Evolutionary conservation across 2,329 filamentous ascomycete genomes (phyloP), one percentile per base, ranked within the genome.

Genomic region (Colletotrichum theobromicola): DNA sequence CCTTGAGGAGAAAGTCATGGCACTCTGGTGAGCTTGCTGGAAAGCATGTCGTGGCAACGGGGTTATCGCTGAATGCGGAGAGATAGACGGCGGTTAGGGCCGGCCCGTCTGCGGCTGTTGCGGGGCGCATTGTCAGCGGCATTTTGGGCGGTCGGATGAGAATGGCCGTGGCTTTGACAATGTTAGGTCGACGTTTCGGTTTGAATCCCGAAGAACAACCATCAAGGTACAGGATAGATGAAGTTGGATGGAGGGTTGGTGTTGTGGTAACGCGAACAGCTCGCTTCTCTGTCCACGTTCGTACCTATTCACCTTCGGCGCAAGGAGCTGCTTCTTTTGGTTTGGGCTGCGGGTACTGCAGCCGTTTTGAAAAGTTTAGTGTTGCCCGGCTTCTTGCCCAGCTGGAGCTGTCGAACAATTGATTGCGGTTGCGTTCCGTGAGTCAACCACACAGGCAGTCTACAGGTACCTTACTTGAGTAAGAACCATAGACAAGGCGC

Each of bases 41-140:
- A 37, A 87, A 88, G 42, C 85, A 83, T 21, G 82, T 77, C 7
- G 78, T 76, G 24, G 82, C 82, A 16, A 89, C 79, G 5, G 82
- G 72, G 46, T 83, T 85, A 60, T 79, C 75, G 4, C 76, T 70
- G 77, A 90, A 90, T 57, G 87, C 86, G 13, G 83, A 81, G 75
- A 87, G 80, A 79, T 88, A 88, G 76, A 88, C 82, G 13, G 84
- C 80, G 61, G 80, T 83, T 30, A 90, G 80, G 21, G 75, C 79
- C 13, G 83, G 77, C 4, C 85, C 80, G 79, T 90, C 89, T 15
- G 78, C 79, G 16, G 80, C 76, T 2, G 79, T 83, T 57, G 85
- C 88, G 42, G 81, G 80, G 53, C 87, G 84, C 62, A 89, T 65
- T 15, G 73, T 73, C 57, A 81, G 61, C 26, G 77, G 26, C 81